Percentiles rank a stretch among this genome's conserved stretches.
Evolutionary conservation across 768 basidiomycete species (phyloP).

Genomic region (Daedaleopsis nitida): DNA sequence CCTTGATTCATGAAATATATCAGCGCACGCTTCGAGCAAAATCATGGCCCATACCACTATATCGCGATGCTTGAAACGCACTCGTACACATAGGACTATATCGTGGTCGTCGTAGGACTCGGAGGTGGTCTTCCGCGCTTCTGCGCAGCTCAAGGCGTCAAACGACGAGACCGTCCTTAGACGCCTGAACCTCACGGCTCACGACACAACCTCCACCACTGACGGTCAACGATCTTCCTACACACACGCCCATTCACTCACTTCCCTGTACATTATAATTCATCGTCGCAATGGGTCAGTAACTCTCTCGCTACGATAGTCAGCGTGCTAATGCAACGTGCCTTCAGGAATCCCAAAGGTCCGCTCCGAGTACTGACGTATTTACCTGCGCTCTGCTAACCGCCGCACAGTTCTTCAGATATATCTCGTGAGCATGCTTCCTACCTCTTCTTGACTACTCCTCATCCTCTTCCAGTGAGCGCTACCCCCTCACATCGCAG

Average conservation of each 20-base stretch:
- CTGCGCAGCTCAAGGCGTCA: neutral
- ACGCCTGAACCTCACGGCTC: constrained; percentile 5
- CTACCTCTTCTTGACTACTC: neutral
- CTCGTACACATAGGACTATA: no score
- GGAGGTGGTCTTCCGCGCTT: no score
- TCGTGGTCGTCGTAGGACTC: no score
- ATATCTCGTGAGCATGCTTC: constrained; percentile 72
- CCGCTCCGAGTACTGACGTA: constrained; percentile 9
- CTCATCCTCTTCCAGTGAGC: constrained; percentile 60
- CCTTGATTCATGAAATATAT: neutral
- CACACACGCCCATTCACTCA: neutral
- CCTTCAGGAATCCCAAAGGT: constrained; percentile 52
- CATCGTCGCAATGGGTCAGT: constrained; percentile 13
- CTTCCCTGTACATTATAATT: constrained; percentile 2
- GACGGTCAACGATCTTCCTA: neutral
- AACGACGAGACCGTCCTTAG: neutral
- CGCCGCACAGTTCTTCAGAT: constrained; percentile 83
- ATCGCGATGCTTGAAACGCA: no score
- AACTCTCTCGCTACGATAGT: no score
- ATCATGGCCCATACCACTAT: no score
- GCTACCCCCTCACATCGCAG: constrained; percentile 97
- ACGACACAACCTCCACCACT: constrained; percentile 1
- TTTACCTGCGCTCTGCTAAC: neutral
- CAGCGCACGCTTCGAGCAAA: neutral
- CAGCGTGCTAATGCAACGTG: neutral